These are phyloP conservation scores for Rhizophagus clarus DNA, from an alignment of 192 early-diverging fungal genomes.

Conservation along the genomic window DNA sequence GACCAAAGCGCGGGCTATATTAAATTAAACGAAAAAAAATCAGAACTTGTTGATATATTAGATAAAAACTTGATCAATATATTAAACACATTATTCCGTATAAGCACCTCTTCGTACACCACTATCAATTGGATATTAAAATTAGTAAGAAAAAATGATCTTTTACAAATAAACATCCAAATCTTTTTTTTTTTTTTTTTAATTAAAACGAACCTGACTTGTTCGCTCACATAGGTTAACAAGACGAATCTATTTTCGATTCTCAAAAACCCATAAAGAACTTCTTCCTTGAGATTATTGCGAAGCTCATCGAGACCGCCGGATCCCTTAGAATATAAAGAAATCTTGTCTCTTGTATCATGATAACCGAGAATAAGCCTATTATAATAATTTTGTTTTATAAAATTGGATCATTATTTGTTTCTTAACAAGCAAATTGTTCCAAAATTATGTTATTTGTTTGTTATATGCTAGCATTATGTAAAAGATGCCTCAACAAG, in stretches of 20 bases:
- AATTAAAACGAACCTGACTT: conserved; percentile 53
- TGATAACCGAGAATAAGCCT: conserved; percentile 69
- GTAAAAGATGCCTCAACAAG: no score
- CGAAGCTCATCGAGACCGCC: conserved; percentile 59
- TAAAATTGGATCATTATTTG: background rate
- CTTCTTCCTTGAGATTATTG: conserved; percentile 56
- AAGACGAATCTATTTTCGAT: conserved; percentile 59
- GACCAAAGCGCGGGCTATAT: conserved; percentile 60
- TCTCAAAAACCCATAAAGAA: conserved; percentile 61
- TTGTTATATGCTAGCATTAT: no score
- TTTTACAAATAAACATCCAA: conserved; percentile 5
- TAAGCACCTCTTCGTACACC: conserved; percentile 21
- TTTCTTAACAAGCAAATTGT: no score
- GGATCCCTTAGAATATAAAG: conserved; percentile 56
- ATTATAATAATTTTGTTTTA: no score
- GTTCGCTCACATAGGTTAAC: conserved; percentile 60
- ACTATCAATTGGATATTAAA: conserved; percentile 7
- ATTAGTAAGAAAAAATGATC: background rate
- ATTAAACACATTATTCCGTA: no score
- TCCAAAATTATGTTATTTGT: no score
- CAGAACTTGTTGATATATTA: no score
- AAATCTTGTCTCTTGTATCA: conserved; percentile 65
- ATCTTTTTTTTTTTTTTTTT: background rate
- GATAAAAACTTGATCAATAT: no score
- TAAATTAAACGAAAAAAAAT: background rate